phyloP scores from a whole-genome alignment of 805 yeast genomes.

The Ogataea trehalophila region DNA sequence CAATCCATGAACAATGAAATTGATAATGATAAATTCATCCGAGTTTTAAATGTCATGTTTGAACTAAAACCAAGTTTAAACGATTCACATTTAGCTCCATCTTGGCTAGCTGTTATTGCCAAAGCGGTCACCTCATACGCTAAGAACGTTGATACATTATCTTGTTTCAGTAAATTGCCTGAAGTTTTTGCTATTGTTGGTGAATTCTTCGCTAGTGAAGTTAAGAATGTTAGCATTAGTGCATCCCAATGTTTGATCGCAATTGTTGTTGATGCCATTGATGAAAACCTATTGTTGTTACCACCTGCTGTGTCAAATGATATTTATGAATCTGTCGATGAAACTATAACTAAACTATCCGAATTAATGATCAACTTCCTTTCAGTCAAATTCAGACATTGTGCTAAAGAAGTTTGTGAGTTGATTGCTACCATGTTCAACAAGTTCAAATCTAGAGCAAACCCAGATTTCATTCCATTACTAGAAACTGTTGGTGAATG shows the following conservation, averaged over 20 bases:
- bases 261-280: constrained; percentile 60
- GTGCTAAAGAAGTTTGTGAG: constrained; percentile 71
- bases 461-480: constrained; percentile 65
- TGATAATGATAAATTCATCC: constrained; percentile 58
- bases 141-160: constrained; percentile 39
- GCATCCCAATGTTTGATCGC: constrained; percentile 88
- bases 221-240: constrained; percentile 57
- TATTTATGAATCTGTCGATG: constrained; percentile 52
- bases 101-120: constrained; percentile 94
- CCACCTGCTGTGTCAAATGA: constrained; percentile 48
- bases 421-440: constrained; percentile 57
- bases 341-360: constrained; percentile 45
- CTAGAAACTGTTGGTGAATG: constrained; percentile 76
- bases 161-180: constrained; percentile 54
- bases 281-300: constrained; percentile 50
- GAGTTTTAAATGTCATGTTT: constrained; percentile 65
- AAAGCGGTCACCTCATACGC: constrained; percentile 64
- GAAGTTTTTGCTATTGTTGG: constrained; percentile 51
- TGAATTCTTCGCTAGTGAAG: constrained; percentile 64
- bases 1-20: constrained; percentile 48
- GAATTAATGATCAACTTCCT: constrained; percentile 51
- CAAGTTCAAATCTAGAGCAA: constrained; percentile 58
- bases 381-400: constrained; percentile 68
- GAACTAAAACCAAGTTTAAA: constrained; percentile 76
- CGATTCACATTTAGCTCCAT: constrained; percentile 82